phyloP scores from a whole-genome alignment of 306 rosid species.

The Carpinus viminea region DNA sequence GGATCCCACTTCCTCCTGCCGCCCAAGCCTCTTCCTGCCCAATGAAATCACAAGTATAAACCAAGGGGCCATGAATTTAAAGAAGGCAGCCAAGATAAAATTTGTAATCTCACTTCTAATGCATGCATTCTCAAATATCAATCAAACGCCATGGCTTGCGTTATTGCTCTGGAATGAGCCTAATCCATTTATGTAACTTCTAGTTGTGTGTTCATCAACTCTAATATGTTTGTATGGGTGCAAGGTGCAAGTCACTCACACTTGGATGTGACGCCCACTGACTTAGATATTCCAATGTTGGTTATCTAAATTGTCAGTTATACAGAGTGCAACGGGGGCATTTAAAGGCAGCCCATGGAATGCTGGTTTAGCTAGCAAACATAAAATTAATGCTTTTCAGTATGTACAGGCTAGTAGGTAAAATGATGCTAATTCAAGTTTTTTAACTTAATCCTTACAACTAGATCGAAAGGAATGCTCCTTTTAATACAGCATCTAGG shows the following conservation, averaged over 20 bases:
- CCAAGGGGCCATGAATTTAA: not conserved
- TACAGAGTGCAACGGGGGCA: not conserved
- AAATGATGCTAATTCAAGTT: not conserved
- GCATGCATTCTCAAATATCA: not conserved
- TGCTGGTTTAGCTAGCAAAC: not conserved
- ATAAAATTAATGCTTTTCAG: not conserved
- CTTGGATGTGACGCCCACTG: not conserved
- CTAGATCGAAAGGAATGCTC: not conserved
- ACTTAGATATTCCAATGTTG: not conserved
- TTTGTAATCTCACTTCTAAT: not conserved
- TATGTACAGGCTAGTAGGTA: not conserved
- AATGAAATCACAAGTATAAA: not conserved
- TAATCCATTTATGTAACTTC: not conserved
- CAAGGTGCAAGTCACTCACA: not conserved
- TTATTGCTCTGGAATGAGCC: not conserved
- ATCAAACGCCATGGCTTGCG: not conserved
- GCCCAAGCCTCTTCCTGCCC: constrained; percentile 98
- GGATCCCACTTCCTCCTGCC: constrained; percentile 96
- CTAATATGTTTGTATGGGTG: not conserved
- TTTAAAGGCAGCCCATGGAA: not conserved
- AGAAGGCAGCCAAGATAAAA: not conserved
- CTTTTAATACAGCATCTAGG: not conserved
- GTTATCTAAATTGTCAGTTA: not conserved
- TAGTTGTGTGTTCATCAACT: not conserved
- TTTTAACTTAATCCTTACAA: not conserved